Conservation (phyloP, 2,329 filamentous ascomycete genomes). For the Botryotinia convoluta region DNA sequence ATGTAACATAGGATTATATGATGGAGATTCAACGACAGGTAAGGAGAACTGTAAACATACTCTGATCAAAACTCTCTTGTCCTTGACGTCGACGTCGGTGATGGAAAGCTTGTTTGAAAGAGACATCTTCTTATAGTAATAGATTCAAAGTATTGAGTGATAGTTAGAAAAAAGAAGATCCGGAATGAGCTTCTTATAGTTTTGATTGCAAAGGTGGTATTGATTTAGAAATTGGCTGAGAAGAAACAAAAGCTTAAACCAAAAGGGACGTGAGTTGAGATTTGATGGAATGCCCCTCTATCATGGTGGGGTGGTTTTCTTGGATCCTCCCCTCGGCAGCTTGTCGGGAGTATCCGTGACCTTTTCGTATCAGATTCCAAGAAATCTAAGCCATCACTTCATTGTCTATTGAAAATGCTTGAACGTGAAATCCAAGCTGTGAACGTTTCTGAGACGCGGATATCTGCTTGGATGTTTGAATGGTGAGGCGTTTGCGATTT, state of each 20-base stretch:
- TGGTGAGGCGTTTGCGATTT: neutral
- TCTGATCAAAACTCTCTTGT: slow-evolving; percentile 95
- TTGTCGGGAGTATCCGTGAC: slow-evolving; percentile 13
- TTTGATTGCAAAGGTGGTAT: neutral
- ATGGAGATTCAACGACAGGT: neutral
- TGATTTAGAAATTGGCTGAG: slow-evolving; percentile 14
- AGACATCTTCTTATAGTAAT: slow-evolving; percentile 64
- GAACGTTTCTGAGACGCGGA: neutral
- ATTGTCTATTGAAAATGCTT: neutral
- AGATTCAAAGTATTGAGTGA: slow-evolving; percentile 9
- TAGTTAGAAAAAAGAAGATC: neutral
- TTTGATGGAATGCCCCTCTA: slow-evolving; percentile 29
- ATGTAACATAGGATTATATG: neutral
- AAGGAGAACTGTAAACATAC: slow-evolving; percentile 54
- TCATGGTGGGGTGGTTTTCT: slow-evolving; percentile 28
- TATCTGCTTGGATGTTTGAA: neutral
- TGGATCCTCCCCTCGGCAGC: slow-evolving; percentile 11
- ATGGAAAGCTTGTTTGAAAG: slow-evolving; percentile 98
- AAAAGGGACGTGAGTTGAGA: slow-evolving; percentile 26
- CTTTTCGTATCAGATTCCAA: slow-evolving; percentile 9
- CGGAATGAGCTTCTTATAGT: slow-evolving; percentile 1
- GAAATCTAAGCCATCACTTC: neutral
- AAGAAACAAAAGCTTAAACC: slow-evolving; percentile 23
- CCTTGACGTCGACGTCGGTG: slow-evolving; percentile 93
- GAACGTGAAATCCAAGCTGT: neutral